Base-by-base conservation (phyloP, 2,329 filamentous ascomycete species). In the Zopfia rhizophila region DNA sequence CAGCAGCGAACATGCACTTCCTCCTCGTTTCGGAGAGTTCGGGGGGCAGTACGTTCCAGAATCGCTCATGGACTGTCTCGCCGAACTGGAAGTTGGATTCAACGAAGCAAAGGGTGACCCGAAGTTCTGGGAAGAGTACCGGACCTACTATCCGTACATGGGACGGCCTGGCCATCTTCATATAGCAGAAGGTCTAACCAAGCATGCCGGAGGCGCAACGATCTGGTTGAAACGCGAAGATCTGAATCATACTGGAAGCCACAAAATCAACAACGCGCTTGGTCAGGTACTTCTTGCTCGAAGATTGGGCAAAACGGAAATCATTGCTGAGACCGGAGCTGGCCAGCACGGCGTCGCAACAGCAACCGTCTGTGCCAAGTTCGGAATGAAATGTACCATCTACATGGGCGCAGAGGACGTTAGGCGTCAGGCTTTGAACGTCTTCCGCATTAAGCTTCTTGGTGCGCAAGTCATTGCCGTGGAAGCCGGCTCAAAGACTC, bases 391-490 rank as follows among this genome's bases (percentile, higher is more conserved):
- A 72, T 99, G 94, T 71, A 96, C 91, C 21, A 89, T 99, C 43
- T 99, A 92, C 76, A 99, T 99, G 94, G 94, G 94, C 63, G 91
- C 92, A 33, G 94, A 99, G 76, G 94, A 99, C 66, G 94, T 97
- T 39, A 88, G 94, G 47, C 87, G 94, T 60, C 94, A 99, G 73
- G 93, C 94, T 2, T 82, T 99, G 47, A 99, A 99, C 73, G 94
- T 99, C 27, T 99, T 99, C 84, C 89, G 94, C 31, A 99, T 99
- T 84, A 94, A 95, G 73, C 83, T 99, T 8, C 87, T 99, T 5
- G 94, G 94, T 48, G 94, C 94, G 37, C 88, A 89, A 60, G 94
- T 99, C 29, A 83, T 99, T 28, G 88, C 94, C 3, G 94, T 99
- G 32, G 91, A 97, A 70, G 90, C 92, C 33, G 94, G 94, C 42